Evolutionary conservation across 805 yeast genomes (phyloP).

Genomic region (Starmerella bombi): DNA sequence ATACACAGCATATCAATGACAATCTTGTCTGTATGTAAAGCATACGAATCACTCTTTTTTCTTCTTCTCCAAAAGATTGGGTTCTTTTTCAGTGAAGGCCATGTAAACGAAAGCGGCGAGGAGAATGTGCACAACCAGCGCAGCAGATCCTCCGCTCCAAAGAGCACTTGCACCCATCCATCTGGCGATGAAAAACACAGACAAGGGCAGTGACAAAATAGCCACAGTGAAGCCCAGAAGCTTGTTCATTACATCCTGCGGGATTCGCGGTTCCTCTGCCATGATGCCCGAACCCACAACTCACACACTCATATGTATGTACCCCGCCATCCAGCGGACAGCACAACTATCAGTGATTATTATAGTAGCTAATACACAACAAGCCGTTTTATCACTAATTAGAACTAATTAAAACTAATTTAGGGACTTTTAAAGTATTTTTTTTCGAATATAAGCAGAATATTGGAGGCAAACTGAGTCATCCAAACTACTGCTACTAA

Average conservation of each 20-base stretch:
- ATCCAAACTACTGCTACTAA: no score
- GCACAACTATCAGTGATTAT: no score
- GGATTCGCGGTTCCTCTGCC: slow-evolving; percentile 10
- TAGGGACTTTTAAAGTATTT: no score
- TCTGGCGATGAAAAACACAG: slow-evolving; percentile 37
- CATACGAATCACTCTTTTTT: slow-evolving; percentile 10
- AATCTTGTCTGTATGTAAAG: no score
- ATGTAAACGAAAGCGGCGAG: slow-evolving; percentile 53
- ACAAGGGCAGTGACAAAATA: slow-evolving; percentile 52
- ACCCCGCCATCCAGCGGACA: no score
- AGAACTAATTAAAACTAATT: no score
- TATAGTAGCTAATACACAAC: no score
- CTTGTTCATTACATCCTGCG: slow-evolving; percentile 31
- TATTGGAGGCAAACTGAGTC: no score
- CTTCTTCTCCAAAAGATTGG: background rate
- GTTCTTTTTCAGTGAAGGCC: slow-evolving; percentile 45
- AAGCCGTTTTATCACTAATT: no score
- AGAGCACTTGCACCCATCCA: slow-evolving; percentile 30
- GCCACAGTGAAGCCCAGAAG: slow-evolving; percentile 55
- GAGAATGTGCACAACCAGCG: slow-evolving; percentile 55
- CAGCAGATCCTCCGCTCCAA: slow-evolving; percentile 60
- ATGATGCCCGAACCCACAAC: background rate
- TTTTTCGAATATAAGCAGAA: no score
- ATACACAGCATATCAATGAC: no score
- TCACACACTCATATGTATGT: no score